Percentiles rank a stretch among this genome's conserved stretches.
These are phyloP conservation scores for Phytopythium kandeliae DNA, from an alignment of 352 stramenopile species.

Conservation along the genomic window DNA sequence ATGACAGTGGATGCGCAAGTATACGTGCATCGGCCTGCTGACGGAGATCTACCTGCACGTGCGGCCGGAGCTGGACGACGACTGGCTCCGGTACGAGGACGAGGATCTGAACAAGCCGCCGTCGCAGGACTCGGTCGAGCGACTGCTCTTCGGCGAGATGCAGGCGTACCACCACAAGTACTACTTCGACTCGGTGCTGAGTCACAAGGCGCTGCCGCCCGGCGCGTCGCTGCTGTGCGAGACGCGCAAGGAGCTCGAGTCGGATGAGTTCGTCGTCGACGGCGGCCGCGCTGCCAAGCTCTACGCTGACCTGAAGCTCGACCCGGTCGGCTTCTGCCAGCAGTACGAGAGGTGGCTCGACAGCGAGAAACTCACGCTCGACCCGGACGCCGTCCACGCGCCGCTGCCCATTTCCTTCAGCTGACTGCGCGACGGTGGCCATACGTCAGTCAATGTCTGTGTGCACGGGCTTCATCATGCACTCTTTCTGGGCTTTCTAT, in stretches of 20 bases:
- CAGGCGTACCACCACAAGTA: slow-evolving; percentile 84
- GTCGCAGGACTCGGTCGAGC: slow-evolving; percentile 65
- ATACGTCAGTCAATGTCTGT: background rate
- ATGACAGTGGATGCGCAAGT: slow-evolving; percentile 79
- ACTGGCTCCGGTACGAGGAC: slow-evolving; percentile 78
- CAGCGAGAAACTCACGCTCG: slow-evolving; percentile 38
- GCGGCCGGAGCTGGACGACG: slow-evolving; percentile 69
- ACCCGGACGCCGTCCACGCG: slow-evolving; percentile 18
- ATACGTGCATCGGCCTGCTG: slow-evolving; percentile 71
- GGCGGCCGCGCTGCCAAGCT: slow-evolving; percentile 61
- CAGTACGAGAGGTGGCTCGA: slow-evolving; percentile 87
- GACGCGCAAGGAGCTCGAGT: slow-evolving; percentile 50
- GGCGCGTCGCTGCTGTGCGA: slow-evolving; percentile 52
- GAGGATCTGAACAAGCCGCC: slow-evolving; percentile 69
- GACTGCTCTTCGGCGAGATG: slow-evolving; percentile 79
- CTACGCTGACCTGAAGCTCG: slow-evolving; percentile 62
- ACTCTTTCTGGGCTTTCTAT: slow-evolving; percentile 1
- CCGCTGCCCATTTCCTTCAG: slow-evolving; percentile 63
- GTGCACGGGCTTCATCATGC: background rate
- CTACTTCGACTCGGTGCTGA: slow-evolving; percentile 66
- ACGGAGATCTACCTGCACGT: slow-evolving; percentile 79
- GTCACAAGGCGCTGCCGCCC: slow-evolving; percentile 33
- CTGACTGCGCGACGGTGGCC: too few relatives aligned
- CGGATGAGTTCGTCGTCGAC: slow-evolving; percentile 50
- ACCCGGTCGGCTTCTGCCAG: slow-evolving; percentile 64